Evolutionary conservation across 169 alveolate genomes (phyloP).

Genomic region (Eimeria tenella): DNA sequence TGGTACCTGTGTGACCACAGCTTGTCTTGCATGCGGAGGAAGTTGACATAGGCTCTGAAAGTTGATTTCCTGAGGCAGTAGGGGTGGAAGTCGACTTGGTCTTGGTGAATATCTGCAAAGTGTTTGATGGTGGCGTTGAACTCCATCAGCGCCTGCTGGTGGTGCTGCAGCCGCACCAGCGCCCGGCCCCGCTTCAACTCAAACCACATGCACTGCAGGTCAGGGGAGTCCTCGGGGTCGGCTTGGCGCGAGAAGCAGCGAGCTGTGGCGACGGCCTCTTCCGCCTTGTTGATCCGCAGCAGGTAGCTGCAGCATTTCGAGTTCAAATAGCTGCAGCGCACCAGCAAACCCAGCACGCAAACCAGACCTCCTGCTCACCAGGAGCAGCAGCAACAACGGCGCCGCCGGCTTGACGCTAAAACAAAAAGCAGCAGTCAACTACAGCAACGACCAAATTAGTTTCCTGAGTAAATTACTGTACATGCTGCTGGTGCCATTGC

Average conservation of each 20-base stretch:
- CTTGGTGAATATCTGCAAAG: conserved; percentile 91
- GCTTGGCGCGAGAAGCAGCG: conserved; percentile 46
- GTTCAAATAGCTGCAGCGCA: conserved; percentile 76
- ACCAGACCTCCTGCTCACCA: not conserved
- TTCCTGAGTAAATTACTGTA: too few species aligned
- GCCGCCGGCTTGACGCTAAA: too few species aligned
- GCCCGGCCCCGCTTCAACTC: conserved; percentile 85
- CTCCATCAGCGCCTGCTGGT: conserved; percentile 86
- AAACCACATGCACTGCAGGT: conserved; percentile 90
- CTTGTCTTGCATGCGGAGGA: conserved; percentile 83
- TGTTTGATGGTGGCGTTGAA: conserved; percentile 89
- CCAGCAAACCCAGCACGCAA: not conserved
- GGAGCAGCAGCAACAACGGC: too few species aligned
- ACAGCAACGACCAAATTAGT: too few species aligned
- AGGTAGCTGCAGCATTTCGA: conserved; percentile 75
- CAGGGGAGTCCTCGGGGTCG: conserved; percentile 56
- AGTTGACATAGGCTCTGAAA: conserved; percentile 85
- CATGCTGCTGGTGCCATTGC: too few species aligned
- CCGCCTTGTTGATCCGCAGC: conserved; percentile 39
- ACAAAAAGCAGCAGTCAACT: too few species aligned
- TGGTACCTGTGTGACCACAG: conserved; percentile 73
- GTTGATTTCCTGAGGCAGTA: conserved; percentile 91
- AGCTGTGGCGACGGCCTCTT: conserved; percentile 26
- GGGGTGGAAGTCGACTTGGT: conserved; percentile 93
- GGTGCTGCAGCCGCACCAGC: conserved; percentile 82